Percentiles rank a stretch among this genome's conserved stretches.
These are phyloP conservation scores for Bombardia bombarda DNA, from an alignment of 495 filamentous ascomycete genomes.

Conservation along the genomic window DNA sequence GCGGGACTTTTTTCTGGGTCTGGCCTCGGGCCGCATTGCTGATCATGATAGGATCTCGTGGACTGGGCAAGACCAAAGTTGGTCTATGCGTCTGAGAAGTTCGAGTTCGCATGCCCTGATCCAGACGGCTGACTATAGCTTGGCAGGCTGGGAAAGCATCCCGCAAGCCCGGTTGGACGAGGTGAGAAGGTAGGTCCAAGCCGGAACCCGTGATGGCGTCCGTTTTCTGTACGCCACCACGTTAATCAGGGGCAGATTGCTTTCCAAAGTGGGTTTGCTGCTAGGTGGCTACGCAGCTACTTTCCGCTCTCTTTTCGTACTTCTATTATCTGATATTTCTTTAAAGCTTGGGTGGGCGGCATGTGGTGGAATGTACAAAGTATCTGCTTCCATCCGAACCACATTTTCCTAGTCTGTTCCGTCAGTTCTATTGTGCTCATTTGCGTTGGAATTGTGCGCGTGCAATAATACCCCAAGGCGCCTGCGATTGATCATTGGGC, in stretches of 20 bases:
- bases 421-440: background rate
- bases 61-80: background rate
- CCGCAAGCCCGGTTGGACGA: background rate
- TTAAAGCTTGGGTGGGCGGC: no score
- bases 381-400: background rate
- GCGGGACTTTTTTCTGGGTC: background rate
- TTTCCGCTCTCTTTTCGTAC: background rate
- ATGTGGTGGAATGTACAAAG: no score
- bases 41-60: conserved; percentile 9
- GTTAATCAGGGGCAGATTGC: background rate
- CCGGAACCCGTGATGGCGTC: background rate
- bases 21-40: conserved; percentile 8
- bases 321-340: background rate
- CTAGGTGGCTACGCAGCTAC: background rate
- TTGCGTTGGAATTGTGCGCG: background rate
- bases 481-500: no score
- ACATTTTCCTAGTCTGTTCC: background rate
- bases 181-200: background rate
- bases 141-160: background rate
- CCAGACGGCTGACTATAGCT: background rate
- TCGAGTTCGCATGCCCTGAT: no score
- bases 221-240: background rate
- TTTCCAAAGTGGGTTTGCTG: background rate
- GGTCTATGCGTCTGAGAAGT: no score
- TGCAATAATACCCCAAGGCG: no score